Base-by-base conservation (phyloP, 192 early-diverging fungal genomes). In the Phycomyces nitens region DNA sequence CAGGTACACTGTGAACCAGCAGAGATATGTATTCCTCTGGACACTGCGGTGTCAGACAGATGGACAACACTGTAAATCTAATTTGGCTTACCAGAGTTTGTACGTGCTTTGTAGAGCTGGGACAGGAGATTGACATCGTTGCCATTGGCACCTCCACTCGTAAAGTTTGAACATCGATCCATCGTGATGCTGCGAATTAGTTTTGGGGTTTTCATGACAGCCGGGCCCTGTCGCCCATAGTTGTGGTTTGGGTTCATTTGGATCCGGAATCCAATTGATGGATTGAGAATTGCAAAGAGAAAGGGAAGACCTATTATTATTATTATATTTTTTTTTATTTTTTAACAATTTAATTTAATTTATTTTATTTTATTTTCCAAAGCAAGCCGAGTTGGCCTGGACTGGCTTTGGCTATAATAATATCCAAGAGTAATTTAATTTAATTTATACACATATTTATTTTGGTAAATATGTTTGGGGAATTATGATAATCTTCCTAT, bases 101-200 rank as follows among this genome's bases (percentile, higher is more conserved):
- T 65, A 56, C 77, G 3, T 56, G 68, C 44, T 68, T 68, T 44
- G 79, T 77, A 74, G 66, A 82, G 54, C 86, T 77, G 42, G 68
- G 71, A 40, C 78, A 76, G 14, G 67, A 71, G 60, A 88, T 74
- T 78, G 69, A 88, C 84, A 44, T 88, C 89, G 60, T 92, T 88
- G 11, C 77, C 75, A 60, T 87, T 91, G 62, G 85, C 81, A 34
- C 82, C 83, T 0, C 69, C 60, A 20, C 81, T 68, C n/a, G 86
- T 68, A 61, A 94, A 97, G 51, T 88, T 93, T 22, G 76, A 67
- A 10, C 93, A 74, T 1, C 94, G 82, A 50, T 84, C 79, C 55
- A 89, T 66, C 6, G 92, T 94, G 43, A 99, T 90, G 47, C 72
- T 73, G 1, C 89, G 86, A 21, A 79, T 63, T 18, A 81, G 60